Evolutionary conservation across 2,329 filamentous ascomycete genomes (phyloP).

Genomic region (Orbilia quercus): DNA sequence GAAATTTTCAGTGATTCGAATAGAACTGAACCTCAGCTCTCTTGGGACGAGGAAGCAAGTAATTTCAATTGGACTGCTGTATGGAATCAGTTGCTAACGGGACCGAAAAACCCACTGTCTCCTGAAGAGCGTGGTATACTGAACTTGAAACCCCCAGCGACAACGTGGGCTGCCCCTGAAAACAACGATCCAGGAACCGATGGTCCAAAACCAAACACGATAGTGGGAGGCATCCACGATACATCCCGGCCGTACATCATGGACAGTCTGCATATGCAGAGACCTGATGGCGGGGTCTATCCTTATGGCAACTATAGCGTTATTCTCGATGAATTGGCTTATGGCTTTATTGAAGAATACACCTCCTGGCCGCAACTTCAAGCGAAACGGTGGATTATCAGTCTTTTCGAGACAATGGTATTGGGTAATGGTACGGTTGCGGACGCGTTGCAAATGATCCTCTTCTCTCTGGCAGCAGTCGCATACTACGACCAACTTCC

Average conservation of each 20-base stretch:
- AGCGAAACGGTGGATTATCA: neutral
- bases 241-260: neutral
- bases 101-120: conserved; percentile 2
- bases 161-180: neutral
- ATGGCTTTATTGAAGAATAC: neutral
- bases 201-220: conserved; percentile 5
- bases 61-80: conserved; percentile 13
- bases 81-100: neutral
- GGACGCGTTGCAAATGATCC: conserved; percentile 10
- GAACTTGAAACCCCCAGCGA: neutral
- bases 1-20: neutral
- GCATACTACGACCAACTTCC: conserved; percentile 15
- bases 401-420: conserved; percentile 8
- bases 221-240: neutral
- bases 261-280: neutral
- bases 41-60: neutral
- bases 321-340: conserved; percentile 2
- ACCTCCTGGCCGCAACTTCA: conserved; percentile 3
- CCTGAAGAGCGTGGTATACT: conserved; percentile 7
- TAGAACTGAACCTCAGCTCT: conserved; percentile 7
- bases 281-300: neutral
- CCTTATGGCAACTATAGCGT: conserved; percentile 17
- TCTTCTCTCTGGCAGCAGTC: conserved; percentile 5
- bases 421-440: conserved; percentile 10
- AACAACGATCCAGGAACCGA: neutral